Base-by-base conservation (phyloP, 768 basidiomycete genomes). In the Podaxis rugospora region DNA sequence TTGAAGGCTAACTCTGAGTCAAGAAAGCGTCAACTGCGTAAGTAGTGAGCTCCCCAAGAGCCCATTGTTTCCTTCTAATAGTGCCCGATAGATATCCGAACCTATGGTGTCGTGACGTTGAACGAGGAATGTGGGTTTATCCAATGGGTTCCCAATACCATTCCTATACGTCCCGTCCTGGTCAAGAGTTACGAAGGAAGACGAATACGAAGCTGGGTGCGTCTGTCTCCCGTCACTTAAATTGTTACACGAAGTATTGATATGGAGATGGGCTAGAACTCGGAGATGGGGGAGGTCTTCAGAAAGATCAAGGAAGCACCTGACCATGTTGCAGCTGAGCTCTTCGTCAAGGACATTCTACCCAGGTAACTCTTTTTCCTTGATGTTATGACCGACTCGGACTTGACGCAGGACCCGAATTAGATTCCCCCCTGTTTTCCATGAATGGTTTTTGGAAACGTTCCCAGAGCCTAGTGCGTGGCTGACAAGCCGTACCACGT, bases 91-190 rank as follows among this genome's bases (percentile, higher is more conserved):
- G 96, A 90, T 70, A 93, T 99, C 61, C 87, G 96, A 25, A 98
- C 97, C 2, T 99, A 98, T 68, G 92, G 94, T n/a, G 94, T 98
- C n/a, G 89, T 97, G 27, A 93, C 95, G 4, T 80, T 99, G 63
- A 98, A 97, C 69, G 96, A 98, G 66, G 94, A 96, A 65, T 98
- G 95, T 68, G 97, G 97, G 0, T 86, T 98, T 52, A 93, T 98
- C 59, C 93, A 99, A 85, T 99, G 97, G 97, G 97, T 99, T 2
- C 92, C 90, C 0, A 90, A 98, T 70, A 97, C 95, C 1, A 80
- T 85, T 27, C 90, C 93, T 0, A 74, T 98, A 39, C 88, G 96
- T 28, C 82, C 83, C 0, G 82, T 98, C 47, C 76, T 98, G 13
- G 65, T 81, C 55, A 87, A 86, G 62, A 74, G 74, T 3, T 99